Conservation (phyloP, 2,329 filamentous ascomycete species). For the Nothophoma quercina region DNA sequence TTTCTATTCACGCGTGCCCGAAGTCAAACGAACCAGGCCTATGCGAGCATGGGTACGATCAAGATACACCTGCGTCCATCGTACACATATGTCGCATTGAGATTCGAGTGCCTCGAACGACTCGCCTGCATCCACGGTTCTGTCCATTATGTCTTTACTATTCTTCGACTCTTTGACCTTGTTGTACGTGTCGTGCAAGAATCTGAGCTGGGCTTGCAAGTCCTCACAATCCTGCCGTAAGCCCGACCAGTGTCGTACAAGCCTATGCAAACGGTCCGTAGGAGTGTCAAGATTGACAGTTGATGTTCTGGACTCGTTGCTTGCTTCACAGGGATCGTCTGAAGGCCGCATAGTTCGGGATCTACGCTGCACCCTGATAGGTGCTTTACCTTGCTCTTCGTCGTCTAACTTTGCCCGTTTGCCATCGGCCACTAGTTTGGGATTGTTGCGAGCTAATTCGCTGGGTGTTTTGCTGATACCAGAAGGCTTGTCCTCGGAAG, state of each 20-base stretch:
- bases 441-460: no score
- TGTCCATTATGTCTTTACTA: constrained; percentile 11
- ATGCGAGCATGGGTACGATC: constrained; percentile 33
- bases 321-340: no score
- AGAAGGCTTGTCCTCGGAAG: no score
- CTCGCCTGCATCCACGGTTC: constrained; percentile 18
- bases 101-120: constrained; percentile 27
- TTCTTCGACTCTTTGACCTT: neutral
- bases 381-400: no score
- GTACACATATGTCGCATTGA: constrained; percentile 26
- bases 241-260: constrained; percentile 31
- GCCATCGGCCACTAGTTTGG: no score
- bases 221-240: constrained; percentile 30
- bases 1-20: no score
- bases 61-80: constrained; percentile 30
- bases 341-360: no score
- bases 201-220: constrained; percentile 24
- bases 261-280: constrained; percentile 25
- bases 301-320: no score
- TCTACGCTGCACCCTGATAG: no score
- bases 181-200: constrained; percentile 23
- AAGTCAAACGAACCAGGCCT: no score
- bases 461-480: no score
- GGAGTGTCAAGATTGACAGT: constrained; percentile 20
- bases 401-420: no score